Conservation (phyloP, 2,329 filamentous ascomycete genomes). For the Boeremia exigua region DNA sequence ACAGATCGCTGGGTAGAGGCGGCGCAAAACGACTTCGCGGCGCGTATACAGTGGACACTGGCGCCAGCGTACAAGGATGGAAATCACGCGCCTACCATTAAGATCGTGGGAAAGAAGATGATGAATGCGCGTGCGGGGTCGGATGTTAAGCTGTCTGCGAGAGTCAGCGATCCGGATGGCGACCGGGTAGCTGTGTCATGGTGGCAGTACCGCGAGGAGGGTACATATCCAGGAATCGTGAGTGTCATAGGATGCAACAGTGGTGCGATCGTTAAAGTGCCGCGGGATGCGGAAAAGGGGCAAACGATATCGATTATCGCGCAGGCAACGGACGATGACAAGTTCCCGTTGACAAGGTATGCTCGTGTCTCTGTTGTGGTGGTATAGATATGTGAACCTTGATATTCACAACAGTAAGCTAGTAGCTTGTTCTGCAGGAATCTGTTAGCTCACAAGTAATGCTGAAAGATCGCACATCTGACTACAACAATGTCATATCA, state of each 20-base stretch:
- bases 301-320: constrained; percentile 3
- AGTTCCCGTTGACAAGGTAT: not conserved
- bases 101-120: not conserved
- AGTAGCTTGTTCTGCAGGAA: no score
- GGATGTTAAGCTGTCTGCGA: not conserved
- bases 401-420: no score
- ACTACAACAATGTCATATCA: no score
- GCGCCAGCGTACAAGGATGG: not conserved
- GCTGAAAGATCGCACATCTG: no score
- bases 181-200: not conserved
- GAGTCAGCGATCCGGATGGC: not conserved
- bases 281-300: not conserved
- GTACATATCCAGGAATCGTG: not conserved
- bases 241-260: not conserved
- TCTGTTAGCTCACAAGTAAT: no score
- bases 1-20: constrained; percentile 56
- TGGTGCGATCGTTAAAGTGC: not conserved
- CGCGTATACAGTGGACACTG: constrained; percentile 40
- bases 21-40: constrained; percentile 54
- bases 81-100: not conserved
- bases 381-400: not conserved
- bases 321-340: not conserved
- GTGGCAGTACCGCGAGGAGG: constrained; percentile 12
- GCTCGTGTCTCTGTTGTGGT: not conserved
- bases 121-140: not conserved